Percentiles rank a stretch among this genome's conserved stretches.
Evolutionary conservation across 2,329 filamentous ascomycete species (phyloP).

Genomic region (Arthroderma uncinatum): DNA sequence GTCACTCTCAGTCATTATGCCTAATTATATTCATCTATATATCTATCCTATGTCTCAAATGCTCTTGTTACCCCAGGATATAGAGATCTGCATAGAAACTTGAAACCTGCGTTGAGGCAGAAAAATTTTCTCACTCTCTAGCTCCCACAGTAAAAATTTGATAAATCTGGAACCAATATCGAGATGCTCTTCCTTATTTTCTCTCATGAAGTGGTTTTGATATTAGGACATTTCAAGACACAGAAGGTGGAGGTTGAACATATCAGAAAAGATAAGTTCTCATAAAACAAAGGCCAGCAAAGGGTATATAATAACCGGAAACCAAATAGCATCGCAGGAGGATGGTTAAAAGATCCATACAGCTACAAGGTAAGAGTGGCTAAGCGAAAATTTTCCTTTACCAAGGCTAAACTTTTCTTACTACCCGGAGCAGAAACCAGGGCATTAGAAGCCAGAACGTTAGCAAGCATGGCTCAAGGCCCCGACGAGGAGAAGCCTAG

Average conservation of each 20-base stretch:
- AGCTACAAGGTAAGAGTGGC: background rate
- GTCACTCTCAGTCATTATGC: too few species aligned
- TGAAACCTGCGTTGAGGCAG: background rate
- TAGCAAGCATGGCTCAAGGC: background rate
- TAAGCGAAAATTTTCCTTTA: background rate
- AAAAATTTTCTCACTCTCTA: background rate
- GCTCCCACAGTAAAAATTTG: background rate
- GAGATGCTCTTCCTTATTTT: background rate
- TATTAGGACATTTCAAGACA: background rate
- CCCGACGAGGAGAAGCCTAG: background rate
- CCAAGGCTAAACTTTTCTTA: background rate
- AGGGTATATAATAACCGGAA: background rate
- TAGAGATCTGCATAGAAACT: background rate
- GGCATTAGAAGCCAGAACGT: background rate
- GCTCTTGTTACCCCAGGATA: background rate
- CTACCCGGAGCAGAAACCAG: background rate
- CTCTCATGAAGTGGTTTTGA: background rate
- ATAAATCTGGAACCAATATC: background rate
- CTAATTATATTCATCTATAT: background rate
- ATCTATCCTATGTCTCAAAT: background rate
- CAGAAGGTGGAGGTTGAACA: background rate
- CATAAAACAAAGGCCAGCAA: background rate
- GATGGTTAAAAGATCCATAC: background rate
- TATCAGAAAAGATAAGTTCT: background rate
- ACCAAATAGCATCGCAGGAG: background rate